Percentiles rank a stretch among this genome's conserved stretches.
Evolutionary conservation across 805 yeast genomes (phyloP).

Genomic region (Ogataea paradorogensis): DNA sequence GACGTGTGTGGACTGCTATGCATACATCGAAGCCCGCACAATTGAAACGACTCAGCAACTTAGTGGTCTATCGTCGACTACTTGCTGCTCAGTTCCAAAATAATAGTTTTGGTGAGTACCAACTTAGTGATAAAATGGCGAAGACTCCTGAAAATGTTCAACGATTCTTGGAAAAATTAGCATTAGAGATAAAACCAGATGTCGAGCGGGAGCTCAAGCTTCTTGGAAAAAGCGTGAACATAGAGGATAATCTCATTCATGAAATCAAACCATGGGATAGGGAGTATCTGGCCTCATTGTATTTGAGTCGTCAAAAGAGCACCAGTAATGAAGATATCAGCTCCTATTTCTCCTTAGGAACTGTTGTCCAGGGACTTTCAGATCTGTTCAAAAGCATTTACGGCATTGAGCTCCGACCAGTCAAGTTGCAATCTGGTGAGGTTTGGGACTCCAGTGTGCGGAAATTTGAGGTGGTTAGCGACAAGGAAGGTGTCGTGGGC

Average conservation of each 20-base stretch:
- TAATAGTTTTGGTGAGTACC: conserved; percentile 71
- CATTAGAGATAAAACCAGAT: conserved; percentile 46
- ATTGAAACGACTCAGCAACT: conserved; percentile 51
- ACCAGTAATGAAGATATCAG: conserved; percentile 49
- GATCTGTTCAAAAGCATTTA: conserved; percentile 66
- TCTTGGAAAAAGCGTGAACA: conserved; percentile 35
- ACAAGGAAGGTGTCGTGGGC: conserved; percentile 64
- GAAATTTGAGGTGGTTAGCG: conserved; percentile 71
- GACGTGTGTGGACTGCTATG: conserved; percentile 68
- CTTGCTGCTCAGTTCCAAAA: conserved; percentile 74
- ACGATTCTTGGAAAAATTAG: conserved; percentile 61
- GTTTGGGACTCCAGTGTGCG: conserved; percentile 88
- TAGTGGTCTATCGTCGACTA: conserved; percentile 64
- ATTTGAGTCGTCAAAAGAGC: conserved; percentile 34
- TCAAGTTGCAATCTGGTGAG: conserved; percentile 62
- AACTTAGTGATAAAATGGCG: conserved; percentile 88
- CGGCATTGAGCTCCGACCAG: conserved; percentile 74
- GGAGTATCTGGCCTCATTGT: conserved; percentile 48
- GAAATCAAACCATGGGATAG: conserved; percentile 88
- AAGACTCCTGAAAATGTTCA: conserved; percentile 71
- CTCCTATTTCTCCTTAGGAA: conserved; percentile 77
- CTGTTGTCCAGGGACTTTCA: conserved; percentile 80
- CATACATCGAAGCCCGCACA: conserved; percentile 67
- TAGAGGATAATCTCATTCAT: conserved; percentile 34
- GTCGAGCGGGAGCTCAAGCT: conserved; percentile 58